phyloP scores from a whole-genome alignment of 495 filamentous ascomycete species.

The Podospora bellae-mahoneyi region DNA sequence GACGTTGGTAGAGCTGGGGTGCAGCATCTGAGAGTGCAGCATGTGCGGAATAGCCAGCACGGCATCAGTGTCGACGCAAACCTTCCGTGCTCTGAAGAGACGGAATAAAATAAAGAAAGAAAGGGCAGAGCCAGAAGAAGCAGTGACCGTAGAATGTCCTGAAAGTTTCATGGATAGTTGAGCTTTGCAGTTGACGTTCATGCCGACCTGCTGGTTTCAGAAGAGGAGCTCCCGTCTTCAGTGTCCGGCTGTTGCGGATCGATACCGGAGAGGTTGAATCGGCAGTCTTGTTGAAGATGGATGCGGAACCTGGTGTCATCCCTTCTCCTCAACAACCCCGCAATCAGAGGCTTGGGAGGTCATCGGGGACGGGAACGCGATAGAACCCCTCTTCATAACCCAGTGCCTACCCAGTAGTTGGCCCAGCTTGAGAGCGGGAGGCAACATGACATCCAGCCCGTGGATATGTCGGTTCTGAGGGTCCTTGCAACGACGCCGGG shows the following conservation, averaged over 20 bases:
- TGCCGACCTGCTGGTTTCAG: not conserved
- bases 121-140: no score
- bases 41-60: constrained; percentile 15
- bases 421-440: not conserved
- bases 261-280: not conserved
- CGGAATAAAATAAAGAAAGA: constrained; percentile 1
- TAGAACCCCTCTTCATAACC: not conserved
- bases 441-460: not conserved
- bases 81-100: constrained; percentile 13
- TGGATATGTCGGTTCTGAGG: not conserved
- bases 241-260: not conserved
- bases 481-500: no score
- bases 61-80: constrained; percentile 15
- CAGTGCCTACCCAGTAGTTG: no score
- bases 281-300: constrained; percentile 4
- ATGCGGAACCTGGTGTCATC: constrained; percentile 1
- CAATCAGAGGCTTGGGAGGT: constrained; percentile 32
- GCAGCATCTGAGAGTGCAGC: constrained; percentile 24
- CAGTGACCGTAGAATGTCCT: no score
- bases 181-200: constrained; percentile 8
- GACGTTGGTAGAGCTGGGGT: constrained; percentile 27
- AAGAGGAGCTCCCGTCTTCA: not conserved
- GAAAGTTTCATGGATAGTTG: constrained; percentile 7
- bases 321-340: constrained; percentile 22
- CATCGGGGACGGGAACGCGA: not conserved